Evolutionary conservation across 163 green algal species (phyloP).

Genomic region (Chlamydomonas reinhardtii): DNA sequence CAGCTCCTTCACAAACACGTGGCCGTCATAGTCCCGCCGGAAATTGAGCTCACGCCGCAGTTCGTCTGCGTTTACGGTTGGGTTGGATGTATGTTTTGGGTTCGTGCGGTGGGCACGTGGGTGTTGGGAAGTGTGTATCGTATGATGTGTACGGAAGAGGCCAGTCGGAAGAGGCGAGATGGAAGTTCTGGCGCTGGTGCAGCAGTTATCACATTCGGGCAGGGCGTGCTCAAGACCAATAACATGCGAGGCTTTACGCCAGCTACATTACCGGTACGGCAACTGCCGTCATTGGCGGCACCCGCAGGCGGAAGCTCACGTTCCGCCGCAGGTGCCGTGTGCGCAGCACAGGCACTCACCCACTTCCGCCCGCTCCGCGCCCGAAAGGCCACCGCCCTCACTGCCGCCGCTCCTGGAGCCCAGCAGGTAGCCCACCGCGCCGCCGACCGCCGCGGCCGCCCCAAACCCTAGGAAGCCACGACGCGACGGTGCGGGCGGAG

Average conservation of each 20-base stretch:
- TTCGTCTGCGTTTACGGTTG: slow-evolving; percentile 47
- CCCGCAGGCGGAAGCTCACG: too few species aligned
- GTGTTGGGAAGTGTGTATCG: neutral
- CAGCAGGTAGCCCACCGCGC: neutral
- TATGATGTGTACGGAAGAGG: too few species aligned
- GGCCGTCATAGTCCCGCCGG: slow-evolving; percentile 66
- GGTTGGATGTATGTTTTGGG: too few species aligned
- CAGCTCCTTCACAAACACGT: slow-evolving; percentile 57
- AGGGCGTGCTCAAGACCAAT: too few species aligned
- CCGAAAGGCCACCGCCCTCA: neutral
- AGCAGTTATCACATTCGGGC: too few species aligned
- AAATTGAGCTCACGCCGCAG: slow-evolving; percentile 65
- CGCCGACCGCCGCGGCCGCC: slow-evolving; percentile 8
- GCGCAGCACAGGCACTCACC: slow-evolving; percentile 19
- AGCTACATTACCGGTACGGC: too few species aligned
- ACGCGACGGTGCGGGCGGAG: neutral
- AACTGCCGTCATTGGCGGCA: too few species aligned
- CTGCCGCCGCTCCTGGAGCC: neutral
- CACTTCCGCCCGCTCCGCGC: slow-evolving; percentile 34
- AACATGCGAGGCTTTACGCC: too few species aligned
- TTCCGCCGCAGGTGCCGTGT: neutral
- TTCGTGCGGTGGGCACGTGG: too few species aligned
- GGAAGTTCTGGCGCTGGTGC: too few species aligned
- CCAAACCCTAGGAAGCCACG: slow-evolving; percentile 21
- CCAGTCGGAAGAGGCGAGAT: too few species aligned